A percentile compares a stretch with the other conserved stretches of the same genome.
These are phyloP conservation scores for Neoarthrinium moseri DNA, from an alignment of 2,329 filamentous ascomycete genomes.

Conservation along the genomic window DNA sequence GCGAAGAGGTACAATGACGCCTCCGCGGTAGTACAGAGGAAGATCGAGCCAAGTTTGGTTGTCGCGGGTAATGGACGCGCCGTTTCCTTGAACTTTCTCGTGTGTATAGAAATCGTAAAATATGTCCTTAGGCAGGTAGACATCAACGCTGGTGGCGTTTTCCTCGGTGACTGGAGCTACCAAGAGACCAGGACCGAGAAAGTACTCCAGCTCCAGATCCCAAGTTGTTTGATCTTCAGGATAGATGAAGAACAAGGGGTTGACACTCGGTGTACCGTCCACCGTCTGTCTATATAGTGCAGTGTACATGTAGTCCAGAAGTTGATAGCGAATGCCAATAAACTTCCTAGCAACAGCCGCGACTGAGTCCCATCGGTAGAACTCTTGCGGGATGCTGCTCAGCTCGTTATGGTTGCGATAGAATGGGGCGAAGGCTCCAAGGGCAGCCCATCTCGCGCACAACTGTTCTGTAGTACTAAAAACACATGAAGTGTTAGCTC, in stretches of 20 bases:
- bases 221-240: conserved; percentile 43
- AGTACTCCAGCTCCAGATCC: conserved; percentile 44
- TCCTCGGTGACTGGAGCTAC: conserved; percentile 46
- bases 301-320: conserved; percentile 76
- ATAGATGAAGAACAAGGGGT: conserved; percentile 69
- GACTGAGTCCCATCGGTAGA: conserved; percentile 66
- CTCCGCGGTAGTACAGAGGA: conserved; percentile 67
- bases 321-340: conserved; percentile 66
- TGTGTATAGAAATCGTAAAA: conserved; percentile 54
- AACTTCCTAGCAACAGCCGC: conserved; percentile 61
- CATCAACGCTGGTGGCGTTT: conserved; percentile 38
- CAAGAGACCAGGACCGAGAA: conserved; percentile 42
- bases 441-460: conserved; percentile 72
- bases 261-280: conserved; percentile 63
- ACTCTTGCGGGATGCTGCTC: conserved; percentile 60
- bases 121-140: conserved; percentile 45
- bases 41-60: conserved; percentile 49
- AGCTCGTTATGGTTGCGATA: conserved; percentile 71
- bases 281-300: conserved; percentile 59
- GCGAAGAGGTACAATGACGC: conserved; percentile 63
- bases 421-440: conserved; percentile 74
- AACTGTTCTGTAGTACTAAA: conserved; percentile 66
- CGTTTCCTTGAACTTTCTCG: conserved; percentile 39
- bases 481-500: too few species aligned
- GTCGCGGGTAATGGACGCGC: conserved; percentile 32